phyloP scores from a whole-genome alignment of 352 stramenopile species.

The Phytophthora colocasiae region DNA sequence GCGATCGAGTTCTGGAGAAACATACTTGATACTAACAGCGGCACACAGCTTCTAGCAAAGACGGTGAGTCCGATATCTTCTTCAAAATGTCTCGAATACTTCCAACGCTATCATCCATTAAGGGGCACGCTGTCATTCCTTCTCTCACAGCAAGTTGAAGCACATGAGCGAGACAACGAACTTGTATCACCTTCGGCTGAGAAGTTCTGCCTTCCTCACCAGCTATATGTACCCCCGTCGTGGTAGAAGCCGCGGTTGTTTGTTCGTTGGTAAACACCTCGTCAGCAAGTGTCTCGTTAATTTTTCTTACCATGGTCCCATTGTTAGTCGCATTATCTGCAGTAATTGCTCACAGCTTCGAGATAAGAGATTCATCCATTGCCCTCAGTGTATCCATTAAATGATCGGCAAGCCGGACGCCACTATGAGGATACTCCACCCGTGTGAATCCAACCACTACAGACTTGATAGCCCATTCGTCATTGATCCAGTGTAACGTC shows the following conservation, averaged over 20 bases:
- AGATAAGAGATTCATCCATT: constrained; percentile 1
- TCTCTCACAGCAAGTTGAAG: constrained; percentile 22
- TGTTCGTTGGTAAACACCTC: background rate
- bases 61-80: constrained; percentile 11
- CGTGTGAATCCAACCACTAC: constrained; percentile 24
- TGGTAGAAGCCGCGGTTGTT: background rate
- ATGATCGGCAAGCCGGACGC: background rate
- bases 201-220: background rate
- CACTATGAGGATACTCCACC: constrained; percentile 13
- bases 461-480: constrained; percentile 1
- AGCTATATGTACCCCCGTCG: no score
- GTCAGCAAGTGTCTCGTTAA: background rate
- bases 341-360: constrained; percentile 1
- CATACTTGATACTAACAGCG: background rate
- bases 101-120: constrained; percentile 1
- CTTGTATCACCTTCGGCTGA: constrained; percentile 7
- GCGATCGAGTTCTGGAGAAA: background rate
- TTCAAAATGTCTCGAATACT: constrained; percentile 5
- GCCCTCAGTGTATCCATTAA: constrained; percentile 10
- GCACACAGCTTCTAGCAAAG: constrained; percentile 3
- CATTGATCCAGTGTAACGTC: constrained; percentile 27
- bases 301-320: background rate
- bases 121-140: background rate
- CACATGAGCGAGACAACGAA: constrained; percentile 16
- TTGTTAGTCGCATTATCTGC: constrained; percentile 12